A percentile compares a stretch with the other conserved stretches of the same genome.
Evolutionary conservation across 129 eudicot genomes (phyloP).

Genomic region (Ambrosia artemisiifolia): DNA sequence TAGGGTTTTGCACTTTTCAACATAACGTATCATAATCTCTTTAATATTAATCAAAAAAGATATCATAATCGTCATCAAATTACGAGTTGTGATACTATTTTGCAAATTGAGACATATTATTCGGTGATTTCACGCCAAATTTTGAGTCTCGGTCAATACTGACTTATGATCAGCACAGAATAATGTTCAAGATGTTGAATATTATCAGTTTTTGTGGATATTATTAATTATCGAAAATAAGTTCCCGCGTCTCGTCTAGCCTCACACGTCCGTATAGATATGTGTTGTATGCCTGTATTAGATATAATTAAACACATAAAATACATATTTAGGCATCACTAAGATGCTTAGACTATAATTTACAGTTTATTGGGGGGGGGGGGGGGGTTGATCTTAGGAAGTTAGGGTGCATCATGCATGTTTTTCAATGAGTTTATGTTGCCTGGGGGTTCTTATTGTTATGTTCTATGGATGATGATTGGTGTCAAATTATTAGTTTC

Average conservation of each 20-base stretch:
- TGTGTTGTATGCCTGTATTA: neutral
- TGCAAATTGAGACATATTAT: neutral
- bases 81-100: neutral
- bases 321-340: neutral
- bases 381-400: neutral
- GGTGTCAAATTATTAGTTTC: conserved; percentile 14
- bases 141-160: neutral
- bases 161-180: conserved; percentile 10
- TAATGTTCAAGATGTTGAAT: neutral
- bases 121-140: conserved; percentile 13
- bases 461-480: neutral
- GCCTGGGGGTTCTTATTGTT: neutral
- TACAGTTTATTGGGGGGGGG: neutral
- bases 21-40: conserved; percentile 12
- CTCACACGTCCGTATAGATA: neutral
- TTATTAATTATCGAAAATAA: neutral
- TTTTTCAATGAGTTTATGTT: neutral
- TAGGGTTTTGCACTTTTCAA: conserved; percentile 10
- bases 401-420: neutral
- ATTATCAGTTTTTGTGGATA: neutral
- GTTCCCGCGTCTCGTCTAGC: neutral
- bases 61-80: neutral
- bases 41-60: neutral
- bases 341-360: neutral
- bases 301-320: neutral